Base-by-base conservation (phyloP, 2,329 filamentous ascomycete genomes). In the Colletotrichum sp. region DNA sequence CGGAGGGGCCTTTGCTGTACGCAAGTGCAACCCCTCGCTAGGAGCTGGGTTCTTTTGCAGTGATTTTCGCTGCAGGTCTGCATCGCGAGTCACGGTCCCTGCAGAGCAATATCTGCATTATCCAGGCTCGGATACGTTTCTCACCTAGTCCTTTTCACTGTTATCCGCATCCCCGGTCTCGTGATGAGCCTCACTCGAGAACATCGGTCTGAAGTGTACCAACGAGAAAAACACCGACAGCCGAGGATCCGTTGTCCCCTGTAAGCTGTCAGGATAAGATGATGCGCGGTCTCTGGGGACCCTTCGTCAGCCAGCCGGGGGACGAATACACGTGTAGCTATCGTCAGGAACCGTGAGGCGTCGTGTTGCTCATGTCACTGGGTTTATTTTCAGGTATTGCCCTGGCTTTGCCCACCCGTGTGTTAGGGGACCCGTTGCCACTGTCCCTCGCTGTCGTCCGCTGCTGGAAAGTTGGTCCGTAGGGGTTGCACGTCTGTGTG, bases 41-140 rank as follows among this genome's bases (percentile, higher is more conserved):
- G 5, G 8, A 18, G n/a, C 16, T 21, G 7, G 34, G 52, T n/a
- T 48, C 28, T 9, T 21, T 36, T 32, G 8, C 28, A 26, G 55
- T 15, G 64, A 56, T 30, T 30, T 28, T 34, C 16, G 55, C n/a
- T 70, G 32, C 58, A 48, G 24, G 18, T 36, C 32, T 21, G 30
- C 28, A 55, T 43, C 55, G 38, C 68, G 68, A 61, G 61, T 52
- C 68, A 71, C 68, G 36, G 61, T 32, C 68, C 58, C 71, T 73
- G 71, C 48, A 65, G 32, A 18, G 64, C 64, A 66, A 52, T 66
- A 66, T 52, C 64, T 60, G 32, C 52, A 43, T 18, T 28, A 26
- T n/a, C 24, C 55, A 43, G 55, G 26, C 43, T 52, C 43, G 43
- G 43, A 52, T 52, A 52, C 34, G 48, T 32, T 48, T 55, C 66